Percentiles rank a stretch among this genome's conserved stretches.
Conservation (phyloP, 306 rosid genomes). For the Hippophae rhamnoides region DNA sequence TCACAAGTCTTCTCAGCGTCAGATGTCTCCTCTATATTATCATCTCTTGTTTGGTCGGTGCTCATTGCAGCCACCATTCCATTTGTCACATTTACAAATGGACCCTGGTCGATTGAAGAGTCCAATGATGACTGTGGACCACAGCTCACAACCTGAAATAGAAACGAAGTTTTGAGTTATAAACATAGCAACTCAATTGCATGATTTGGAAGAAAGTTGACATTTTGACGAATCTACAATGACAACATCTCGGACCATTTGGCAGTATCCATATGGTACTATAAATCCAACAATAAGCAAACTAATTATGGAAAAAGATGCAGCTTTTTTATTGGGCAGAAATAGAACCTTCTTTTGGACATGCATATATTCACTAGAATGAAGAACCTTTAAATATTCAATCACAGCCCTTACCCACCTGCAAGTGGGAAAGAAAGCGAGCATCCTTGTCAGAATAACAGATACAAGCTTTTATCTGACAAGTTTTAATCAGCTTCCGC, state of each 20-base stretch:
- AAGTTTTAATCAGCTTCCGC: background rate
- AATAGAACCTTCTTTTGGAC: conserved; percentile 58
- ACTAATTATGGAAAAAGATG: background rate
- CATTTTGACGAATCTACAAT: background rate
- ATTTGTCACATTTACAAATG: conserved; percentile 62
- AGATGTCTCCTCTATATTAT: conserved; percentile 26
- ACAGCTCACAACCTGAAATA: conserved; percentile 31
- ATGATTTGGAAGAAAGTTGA: background rate
- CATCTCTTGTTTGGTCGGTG: conserved; percentile 31
- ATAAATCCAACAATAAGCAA: background rate
- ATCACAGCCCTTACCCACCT: conserved; percentile 84
- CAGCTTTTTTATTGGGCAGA: conserved; percentile 1
- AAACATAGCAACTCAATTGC: conserved; percentile 12
- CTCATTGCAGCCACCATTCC: conserved; percentile 79
- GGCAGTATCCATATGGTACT: background rate
- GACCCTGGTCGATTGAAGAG: conserved; percentile 69
- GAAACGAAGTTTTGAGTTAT: conserved; percentile 20
- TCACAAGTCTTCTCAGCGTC: conserved; percentile 18
- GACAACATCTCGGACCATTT: background rate
- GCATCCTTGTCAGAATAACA: background rate
- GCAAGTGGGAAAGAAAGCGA: conserved; percentile 19
- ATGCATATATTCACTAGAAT: conserved; percentile 48
- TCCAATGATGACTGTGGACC: conserved; percentile 27
- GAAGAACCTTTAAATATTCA: conserved; percentile 61
- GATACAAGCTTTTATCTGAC: background rate